A percentile compares a stretch with the other conserved stretches of the same genome.
Evolutionary conservation across 805 yeast species (phyloP).

Genomic region (Kodamaea leandrae): DNA sequence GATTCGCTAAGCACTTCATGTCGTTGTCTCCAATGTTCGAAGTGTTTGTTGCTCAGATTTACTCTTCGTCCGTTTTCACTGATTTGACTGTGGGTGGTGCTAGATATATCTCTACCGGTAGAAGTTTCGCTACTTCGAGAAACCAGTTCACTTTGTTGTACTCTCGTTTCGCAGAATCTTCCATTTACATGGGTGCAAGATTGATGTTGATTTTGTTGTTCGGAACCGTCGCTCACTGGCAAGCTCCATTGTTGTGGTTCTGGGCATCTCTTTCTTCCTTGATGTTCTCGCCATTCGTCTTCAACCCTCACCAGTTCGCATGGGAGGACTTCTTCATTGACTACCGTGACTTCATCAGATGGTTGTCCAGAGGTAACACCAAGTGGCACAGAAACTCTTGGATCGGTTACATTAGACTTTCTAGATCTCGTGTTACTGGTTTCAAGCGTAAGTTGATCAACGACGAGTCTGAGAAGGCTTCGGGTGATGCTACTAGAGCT

Average conservation of each 20-base stretch:
- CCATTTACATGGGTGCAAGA: slow-evolving; percentile 83
- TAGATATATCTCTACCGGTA: slow-evolving; percentile 79
- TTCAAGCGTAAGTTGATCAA: slow-evolving; percentile 72
- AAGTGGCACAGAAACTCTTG: slow-evolving; percentile 87
- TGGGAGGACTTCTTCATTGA: slow-evolving; percentile 96
- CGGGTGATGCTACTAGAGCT: slow-evolving; percentile 71
- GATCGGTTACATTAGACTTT: slow-evolving; percentile 77
- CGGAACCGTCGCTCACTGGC: slow-evolving; percentile 82
- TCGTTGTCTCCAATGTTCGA: slow-evolving; percentile 80
- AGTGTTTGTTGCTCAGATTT: slow-evolving; percentile 78
- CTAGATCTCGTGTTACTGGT: slow-evolving; percentile 90
- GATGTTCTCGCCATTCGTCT: slow-evolving; percentile 87
- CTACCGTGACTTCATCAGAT: slow-evolving; percentile 88
- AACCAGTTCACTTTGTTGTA: slow-evolving; percentile 72
- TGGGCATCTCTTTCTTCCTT: slow-evolving; percentile 91
- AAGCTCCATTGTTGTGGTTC: slow-evolving; percentile 92
- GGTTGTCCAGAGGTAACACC: slow-evolving; percentile 89
- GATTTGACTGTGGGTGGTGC: slow-evolving; percentile 85
- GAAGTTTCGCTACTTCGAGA: slow-evolving; percentile 83
- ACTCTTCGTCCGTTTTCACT: slow-evolving; percentile 65
- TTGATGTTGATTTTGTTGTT: slow-evolving; percentile 67
- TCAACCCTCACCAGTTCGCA: slow-evolving; percentile 97
- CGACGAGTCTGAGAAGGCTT: slow-evolving; percentile 65
- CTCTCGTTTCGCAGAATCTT: slow-evolving; percentile 76
- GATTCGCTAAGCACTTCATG: slow-evolving; percentile 65